phyloP scores from a whole-genome alignment of 768 basidiomycete species.

The Calocybe indica region DNA sequence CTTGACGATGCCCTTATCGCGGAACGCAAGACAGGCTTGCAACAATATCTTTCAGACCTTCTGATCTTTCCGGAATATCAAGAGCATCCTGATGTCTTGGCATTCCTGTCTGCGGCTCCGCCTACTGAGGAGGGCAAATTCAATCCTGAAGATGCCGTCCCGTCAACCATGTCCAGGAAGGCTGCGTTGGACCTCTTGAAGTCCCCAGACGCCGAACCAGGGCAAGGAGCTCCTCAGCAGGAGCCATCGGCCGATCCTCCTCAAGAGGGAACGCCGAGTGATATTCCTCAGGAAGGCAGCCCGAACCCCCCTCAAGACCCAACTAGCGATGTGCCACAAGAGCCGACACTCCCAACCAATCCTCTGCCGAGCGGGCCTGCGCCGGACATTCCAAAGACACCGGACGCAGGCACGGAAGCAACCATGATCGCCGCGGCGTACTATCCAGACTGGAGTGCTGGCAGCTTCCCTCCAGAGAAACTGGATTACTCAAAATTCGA shows the following conservation, averaged over 20 bases:
- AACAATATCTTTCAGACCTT: slow-evolving; percentile 34
- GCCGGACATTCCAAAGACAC: neutral
- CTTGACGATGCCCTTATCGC: slow-evolving; percentile 44
- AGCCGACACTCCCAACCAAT: too few relatives aligned
- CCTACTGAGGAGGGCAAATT: slow-evolving; percentile 19
- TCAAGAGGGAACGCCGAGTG: too few relatives aligned
- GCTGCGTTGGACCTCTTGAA: slow-evolving; percentile 19
- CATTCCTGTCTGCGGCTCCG: slow-evolving; percentile 30
- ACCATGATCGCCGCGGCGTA: slow-evolving; percentile 38
- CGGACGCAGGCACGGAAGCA: slow-evolving; percentile 17
- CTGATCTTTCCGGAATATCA: slow-evolving; percentile 29
- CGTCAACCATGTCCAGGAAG: slow-evolving; percentile 37
- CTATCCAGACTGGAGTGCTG: slow-evolving; percentile 46
- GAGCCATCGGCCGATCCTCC: too few relatives aligned
- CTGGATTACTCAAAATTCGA: slow-evolving; percentile 64
- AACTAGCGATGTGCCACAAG: neutral
- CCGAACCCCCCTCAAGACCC: too few relatives aligned
- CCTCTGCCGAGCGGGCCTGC: too few relatives aligned
- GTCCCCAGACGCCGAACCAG: slow-evolving; percentile 3
- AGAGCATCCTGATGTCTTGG: slow-evolving; percentile 23
- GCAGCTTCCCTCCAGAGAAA: slow-evolving; percentile 43
- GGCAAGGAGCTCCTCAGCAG: too few relatives aligned
- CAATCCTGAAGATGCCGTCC: slow-evolving; percentile 39
- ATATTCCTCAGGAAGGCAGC: too few relatives aligned
- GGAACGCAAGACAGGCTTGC: slow-evolving; percentile 44